Conservation (phyloP, 805 yeast genomes). For the Starmerella lactis-condensi region DNA sequence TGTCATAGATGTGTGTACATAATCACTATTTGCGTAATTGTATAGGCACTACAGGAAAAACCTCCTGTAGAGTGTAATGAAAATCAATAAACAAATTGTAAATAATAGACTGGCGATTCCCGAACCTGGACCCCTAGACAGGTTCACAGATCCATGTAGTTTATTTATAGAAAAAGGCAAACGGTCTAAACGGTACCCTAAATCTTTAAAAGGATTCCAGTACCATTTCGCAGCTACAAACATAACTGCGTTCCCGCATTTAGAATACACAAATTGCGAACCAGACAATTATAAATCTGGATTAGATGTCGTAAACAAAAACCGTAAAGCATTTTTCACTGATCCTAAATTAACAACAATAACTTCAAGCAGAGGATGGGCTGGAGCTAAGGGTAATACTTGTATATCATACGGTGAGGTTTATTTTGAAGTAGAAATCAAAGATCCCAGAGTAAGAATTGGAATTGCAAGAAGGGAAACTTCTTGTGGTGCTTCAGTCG, state of each 20-base stretch:
- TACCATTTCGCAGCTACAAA: conserved; percentile 10
- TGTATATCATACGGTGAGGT: conserved; percentile 59
- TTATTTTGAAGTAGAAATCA: conserved; percentile 58
- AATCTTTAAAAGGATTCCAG: conserved; percentile 8
- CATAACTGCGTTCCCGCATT: conserved; percentile 6
- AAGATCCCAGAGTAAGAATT: conserved; percentile 40
- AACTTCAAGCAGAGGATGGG: neutral
- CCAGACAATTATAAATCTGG: conserved; percentile 9
- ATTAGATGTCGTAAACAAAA: neutral
- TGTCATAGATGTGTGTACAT: too few relatives aligned
- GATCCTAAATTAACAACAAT: neutral
- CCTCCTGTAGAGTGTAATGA: neutral
- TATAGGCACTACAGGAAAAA: too few relatives aligned
- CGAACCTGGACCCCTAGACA: neutral
- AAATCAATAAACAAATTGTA: neutral
- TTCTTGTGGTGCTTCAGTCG: conserved; percentile 83
- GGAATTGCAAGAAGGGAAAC: conserved; percentile 81
- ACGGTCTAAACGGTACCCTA: conserved; percentile 3
- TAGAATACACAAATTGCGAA: conserved; percentile 11
- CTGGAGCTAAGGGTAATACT: conserved; percentile 55
- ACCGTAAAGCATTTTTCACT: neutral
- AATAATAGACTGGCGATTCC: neutral
- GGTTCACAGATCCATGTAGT: too few relatives aligned
- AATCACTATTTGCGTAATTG: too few relatives aligned
- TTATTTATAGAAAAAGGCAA: neutral